These are phyloP conservation scores for Metschnikowia cerradonensis DNA, from an alignment of 805 yeast genomes.

Conservation along the genomic window DNA sequence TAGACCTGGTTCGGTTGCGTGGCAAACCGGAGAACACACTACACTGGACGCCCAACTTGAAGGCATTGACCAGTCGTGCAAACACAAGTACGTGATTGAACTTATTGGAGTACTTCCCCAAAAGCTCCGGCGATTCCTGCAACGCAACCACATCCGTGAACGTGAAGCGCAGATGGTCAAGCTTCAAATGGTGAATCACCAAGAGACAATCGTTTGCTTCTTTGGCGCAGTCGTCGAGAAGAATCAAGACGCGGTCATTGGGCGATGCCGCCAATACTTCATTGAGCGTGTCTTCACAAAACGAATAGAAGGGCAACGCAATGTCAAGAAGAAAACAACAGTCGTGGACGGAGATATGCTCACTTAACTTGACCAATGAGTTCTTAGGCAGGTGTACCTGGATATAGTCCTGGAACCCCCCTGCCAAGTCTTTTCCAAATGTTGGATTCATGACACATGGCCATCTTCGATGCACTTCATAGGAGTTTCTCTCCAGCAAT, in stretches of 20 bases:
- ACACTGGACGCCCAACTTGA: slow-evolving; percentile 5
- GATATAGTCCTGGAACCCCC: slow-evolving; percentile 38
- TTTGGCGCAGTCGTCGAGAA: slow-evolving; percentile 25
- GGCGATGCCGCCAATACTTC: slow-evolving; percentile 1
- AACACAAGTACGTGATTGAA: slow-evolving; percentile 16
- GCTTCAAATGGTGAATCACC: slow-evolving; percentile 26
- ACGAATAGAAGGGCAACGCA: slow-evolving; percentile 33
- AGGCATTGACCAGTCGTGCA: slow-evolving; percentile 6
- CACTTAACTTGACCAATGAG: slow-evolving; percentile 27
- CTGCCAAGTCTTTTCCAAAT: slow-evolving; percentile 34
- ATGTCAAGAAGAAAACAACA: slow-evolving; percentile 31
- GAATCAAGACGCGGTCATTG: slow-evolving; percentile 21
- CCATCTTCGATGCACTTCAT: slow-evolving; percentile 13
- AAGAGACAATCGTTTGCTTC: slow-evolving; percentile 39
- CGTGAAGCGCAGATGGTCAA: slow-evolving; percentile 14
- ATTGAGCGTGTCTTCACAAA: slow-evolving; percentile 19
- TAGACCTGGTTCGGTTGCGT: neutral
- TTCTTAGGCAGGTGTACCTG: slow-evolving; percentile 24
- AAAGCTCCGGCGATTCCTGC: slow-evolving; percentile 1
- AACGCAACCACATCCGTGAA: slow-evolving; percentile 12
- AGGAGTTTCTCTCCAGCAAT: slow-evolving; percentile 5
- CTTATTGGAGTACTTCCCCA: slow-evolving; percentile 5
- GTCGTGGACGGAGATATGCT: slow-evolving; percentile 33
- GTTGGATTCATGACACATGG: slow-evolving; percentile 24
- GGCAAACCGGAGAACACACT: slow-evolving; percentile 3